A percentile compares a stretch with the other conserved stretches of the same genome.
These are phyloP conservation scores for Ramularia collo-cygni DNA, from an alignment of 2,329 filamentous ascomycete species.

Conservation along the genomic window DNA sequence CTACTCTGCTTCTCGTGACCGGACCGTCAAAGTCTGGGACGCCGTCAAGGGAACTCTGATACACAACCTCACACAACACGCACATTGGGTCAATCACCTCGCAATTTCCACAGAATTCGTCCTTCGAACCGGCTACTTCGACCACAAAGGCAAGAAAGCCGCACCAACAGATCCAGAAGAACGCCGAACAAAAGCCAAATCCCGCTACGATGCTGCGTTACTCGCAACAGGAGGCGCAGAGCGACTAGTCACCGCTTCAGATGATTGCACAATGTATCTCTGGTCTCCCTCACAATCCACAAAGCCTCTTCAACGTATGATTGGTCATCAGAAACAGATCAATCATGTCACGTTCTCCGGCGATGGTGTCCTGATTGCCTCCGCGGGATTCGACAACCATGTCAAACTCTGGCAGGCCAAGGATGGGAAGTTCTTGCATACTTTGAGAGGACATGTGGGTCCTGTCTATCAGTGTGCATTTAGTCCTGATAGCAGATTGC, in stretches of 20 bases:
- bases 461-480: constrained; percentile 91
- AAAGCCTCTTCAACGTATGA: constrained; percentile 79
- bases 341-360: constrained; percentile 94
- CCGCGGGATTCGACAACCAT: constrained; percentile 86
- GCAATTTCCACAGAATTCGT: constrained; percentile 90
- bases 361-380: constrained; percentile 80
- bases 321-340: constrained; percentile 95
- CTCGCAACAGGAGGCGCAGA: constrained; percentile 58
- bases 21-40: constrained; percentile 88
- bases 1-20: constrained; percentile 83
- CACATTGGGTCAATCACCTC: constrained; percentile 93
- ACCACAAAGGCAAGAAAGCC: constrained; percentile 63
- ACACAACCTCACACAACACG: constrained; percentile 73
- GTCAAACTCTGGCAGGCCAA: constrained; percentile 84
- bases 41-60: constrained; percentile 69
- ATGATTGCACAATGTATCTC: constrained; percentile 94
- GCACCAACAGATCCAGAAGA: constrained; percentile 63
- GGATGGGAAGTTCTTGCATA: constrained; percentile 73
- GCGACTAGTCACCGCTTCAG: constrained; percentile 79
- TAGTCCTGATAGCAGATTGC: constrained; percentile 80
- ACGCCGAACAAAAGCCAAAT: constrained; percentile 66
- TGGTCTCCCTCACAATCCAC: constrained; percentile 76
- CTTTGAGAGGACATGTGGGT: constrained; percentile 80
- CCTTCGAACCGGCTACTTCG: constrained; percentile 76
- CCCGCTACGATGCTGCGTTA: constrained; percentile 79